These are phyloP conservation scores for Trichoderma endophyticum DNA, from an alignment of 2,329 filamentous ascomycete species.

Conservation along the genomic window DNA sequence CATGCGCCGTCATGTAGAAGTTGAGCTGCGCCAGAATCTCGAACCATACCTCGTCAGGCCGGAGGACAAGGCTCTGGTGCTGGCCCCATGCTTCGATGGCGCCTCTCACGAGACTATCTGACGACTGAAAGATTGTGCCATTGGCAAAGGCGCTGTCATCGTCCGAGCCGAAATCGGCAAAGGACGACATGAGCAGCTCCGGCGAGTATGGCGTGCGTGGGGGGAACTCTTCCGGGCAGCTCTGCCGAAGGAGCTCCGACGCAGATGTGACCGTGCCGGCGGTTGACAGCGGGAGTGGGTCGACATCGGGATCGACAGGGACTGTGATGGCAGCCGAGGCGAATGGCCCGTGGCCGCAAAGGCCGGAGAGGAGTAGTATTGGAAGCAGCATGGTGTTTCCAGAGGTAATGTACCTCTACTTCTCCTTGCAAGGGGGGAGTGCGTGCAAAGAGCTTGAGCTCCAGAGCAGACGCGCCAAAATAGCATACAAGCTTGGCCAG, in stretches of 20 bases:
- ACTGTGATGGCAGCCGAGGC: slow-evolving; percentile 8
- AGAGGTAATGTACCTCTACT: neutral
- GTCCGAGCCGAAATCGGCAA: slow-evolving; percentile 21
- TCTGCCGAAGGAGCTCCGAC: slow-evolving; percentile 30
- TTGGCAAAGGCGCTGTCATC: slow-evolving; percentile 19
- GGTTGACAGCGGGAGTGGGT: slow-evolving; percentile 27
- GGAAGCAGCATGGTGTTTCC: neutral
- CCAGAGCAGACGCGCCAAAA: neutral
- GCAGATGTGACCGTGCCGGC: slow-evolving; percentile 27
- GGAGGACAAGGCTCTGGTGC: slow-evolving; percentile 48
- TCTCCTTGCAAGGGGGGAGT: neutral
- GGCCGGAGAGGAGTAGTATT: neutral
- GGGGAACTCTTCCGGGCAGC: slow-evolving; percentile 34
- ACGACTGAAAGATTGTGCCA: slow-evolving; percentile 30
- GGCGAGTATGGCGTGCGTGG: slow-evolving; percentile 24
- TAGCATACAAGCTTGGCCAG: neutral
- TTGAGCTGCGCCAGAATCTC: slow-evolving; percentile 51
- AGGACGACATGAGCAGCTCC: slow-evolving; percentile 32
- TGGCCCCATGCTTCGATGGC: slow-evolving; percentile 47
- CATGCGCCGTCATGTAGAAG: slow-evolving; percentile 47
- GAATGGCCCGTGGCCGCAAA: neutral
- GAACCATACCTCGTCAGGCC: slow-evolving; percentile 56
- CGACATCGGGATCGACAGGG: slow-evolving; percentile 23
- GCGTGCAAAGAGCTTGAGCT: neutral
- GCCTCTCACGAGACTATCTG: slow-evolving; percentile 42